Evolutionary conservation across 345 rosid genomes (phyloP).

Genomic region (Eucalyptus erythrocorys): DNA sequence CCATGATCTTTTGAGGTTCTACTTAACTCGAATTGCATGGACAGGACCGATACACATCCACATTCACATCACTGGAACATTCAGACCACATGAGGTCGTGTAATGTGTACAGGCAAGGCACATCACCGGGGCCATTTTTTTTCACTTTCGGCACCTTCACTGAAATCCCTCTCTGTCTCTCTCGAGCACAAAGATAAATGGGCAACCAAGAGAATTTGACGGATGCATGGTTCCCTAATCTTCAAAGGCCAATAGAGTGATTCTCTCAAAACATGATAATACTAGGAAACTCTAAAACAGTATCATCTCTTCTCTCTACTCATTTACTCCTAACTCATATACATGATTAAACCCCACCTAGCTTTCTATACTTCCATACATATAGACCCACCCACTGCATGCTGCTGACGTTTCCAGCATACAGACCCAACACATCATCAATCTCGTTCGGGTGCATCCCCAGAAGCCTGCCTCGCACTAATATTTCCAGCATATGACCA

Average conservation of each 20-base stretch:
- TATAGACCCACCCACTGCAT: not conserved
- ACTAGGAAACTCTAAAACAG: not conserved
- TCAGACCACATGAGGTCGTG: not conserved
- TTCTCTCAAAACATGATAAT: not conserved
- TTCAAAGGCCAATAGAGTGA: not conserved
- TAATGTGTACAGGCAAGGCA: not conserved
- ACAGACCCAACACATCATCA: slow-evolving; percentile 7
- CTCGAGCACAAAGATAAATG: not conserved
- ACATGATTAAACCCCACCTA: not conserved
- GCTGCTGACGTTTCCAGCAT: not conserved
- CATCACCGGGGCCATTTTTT: not conserved
- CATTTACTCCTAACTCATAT: not conserved
- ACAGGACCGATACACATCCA: not conserved
- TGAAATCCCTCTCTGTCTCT: not conserved
- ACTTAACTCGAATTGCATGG: not conserved
- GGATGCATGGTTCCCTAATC: not conserved
- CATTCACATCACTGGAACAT: not conserved
- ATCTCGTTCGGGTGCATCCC: slow-evolving; percentile 84
- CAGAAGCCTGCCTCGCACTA: slow-evolving; percentile 50
- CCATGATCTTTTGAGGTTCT: not conserved
- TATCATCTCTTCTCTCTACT: not conserved
- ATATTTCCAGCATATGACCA: slow-evolving; percentile 76
- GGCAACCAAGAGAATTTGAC: not conserved
- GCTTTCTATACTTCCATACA: not conserved
- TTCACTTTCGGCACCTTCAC: not conserved